Evolutionary conservation across 1,284 basidiomycete species (phyloP), one percentile per base, ranked within the genome.

Genomic region (Volvariella surrecta): DNA sequence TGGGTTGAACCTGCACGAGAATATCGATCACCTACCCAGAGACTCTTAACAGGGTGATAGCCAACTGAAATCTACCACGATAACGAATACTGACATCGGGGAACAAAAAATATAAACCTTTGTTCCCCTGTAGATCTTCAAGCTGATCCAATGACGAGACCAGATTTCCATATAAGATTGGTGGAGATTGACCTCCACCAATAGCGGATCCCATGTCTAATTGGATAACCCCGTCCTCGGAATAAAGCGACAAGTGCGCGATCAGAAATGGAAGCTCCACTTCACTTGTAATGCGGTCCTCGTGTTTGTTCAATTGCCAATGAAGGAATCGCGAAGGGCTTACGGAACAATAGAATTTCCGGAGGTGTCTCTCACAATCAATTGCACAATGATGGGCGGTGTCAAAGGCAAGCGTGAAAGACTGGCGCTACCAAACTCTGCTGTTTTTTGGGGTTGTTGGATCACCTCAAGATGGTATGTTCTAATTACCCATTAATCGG

Each of bases 21-120:
- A 11, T 42, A 32, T 15, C 46, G 20, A 43, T 19, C 16, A 44
- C 83, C 71, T 62, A 84, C 91, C 79, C 79, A 51, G 84, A 82
- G 51, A 93, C 73, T 56, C 78, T 73, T 60, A 89, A 70, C 37
- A 94, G 69, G 13, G 74, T 79, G 43, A 93, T 74, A 40, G 79
- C 76, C 37, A 95, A 68, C 51, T 80, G 74, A 63, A 84, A 95
- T 11, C 71, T 73, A 11, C 91, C 91, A 21, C 75, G 68, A 65
- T 74, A 76, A 10, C 87, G 75, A 44, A 95, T 77, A 56, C 87
- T 89, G 51, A 90, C 85, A 59, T 95, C 92, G 6, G 91, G 83
- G 56, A 94, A 95, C 41, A 92, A 66, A 56, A 95, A 93, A 61
- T 87, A 93, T 28, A 88, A 68, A 6, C 88, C 87, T 50, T 73